phyloP scores from a whole-genome alignment of 129 eudicot genomes.

The Oenanthe sinensis region DNA sequence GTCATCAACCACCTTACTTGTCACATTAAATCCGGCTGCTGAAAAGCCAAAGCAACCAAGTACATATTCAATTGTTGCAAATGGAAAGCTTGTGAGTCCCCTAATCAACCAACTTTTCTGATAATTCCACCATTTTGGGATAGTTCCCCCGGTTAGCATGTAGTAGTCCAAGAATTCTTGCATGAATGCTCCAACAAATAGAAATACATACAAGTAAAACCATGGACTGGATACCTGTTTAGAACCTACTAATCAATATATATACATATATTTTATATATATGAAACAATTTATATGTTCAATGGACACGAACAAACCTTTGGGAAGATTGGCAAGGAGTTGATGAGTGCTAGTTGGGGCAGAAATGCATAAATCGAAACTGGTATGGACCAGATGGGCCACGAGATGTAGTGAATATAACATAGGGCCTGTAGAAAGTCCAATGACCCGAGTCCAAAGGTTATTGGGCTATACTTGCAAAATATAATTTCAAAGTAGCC shows the following conservation, averaged over 20 bases:
- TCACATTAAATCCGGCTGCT: conserved; percentile 30
- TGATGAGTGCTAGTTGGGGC: conserved; percentile 44
- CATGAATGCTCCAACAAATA: conserved; percentile 41
- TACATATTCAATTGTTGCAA: conserved; percentile 30
- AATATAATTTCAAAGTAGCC: conserved; percentile 39
- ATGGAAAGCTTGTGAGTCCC: conserved; percentile 28
- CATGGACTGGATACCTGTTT: conserved; percentile 37
- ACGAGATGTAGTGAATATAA: conserved; percentile 28
- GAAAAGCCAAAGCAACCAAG: conserved; percentile 24
- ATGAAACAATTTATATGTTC: background rate
- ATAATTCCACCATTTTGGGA: conserved; percentile 42
- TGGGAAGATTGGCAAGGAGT: conserved; percentile 29
- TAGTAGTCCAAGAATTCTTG: conserved; percentile 52
- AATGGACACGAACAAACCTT: conserved; percentile 19
- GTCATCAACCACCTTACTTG: conserved; percentile 39
- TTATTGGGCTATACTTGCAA: conserved; percentile 30
- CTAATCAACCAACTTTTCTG: conserved; percentile 56
- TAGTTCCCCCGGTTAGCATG: conserved; percentile 32
- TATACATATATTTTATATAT: too few species aligned
- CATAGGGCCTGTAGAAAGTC: conserved; percentile 31
- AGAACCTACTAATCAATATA: background rate
- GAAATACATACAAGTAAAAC: conserved; percentile 28
- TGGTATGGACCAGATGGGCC: conserved; percentile 42
- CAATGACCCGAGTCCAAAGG: conserved; percentile 26
- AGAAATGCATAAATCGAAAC: conserved; percentile 40